Conservation (phyloP, 345 rosid genomes). For the Pelargonium nanum region DNA sequence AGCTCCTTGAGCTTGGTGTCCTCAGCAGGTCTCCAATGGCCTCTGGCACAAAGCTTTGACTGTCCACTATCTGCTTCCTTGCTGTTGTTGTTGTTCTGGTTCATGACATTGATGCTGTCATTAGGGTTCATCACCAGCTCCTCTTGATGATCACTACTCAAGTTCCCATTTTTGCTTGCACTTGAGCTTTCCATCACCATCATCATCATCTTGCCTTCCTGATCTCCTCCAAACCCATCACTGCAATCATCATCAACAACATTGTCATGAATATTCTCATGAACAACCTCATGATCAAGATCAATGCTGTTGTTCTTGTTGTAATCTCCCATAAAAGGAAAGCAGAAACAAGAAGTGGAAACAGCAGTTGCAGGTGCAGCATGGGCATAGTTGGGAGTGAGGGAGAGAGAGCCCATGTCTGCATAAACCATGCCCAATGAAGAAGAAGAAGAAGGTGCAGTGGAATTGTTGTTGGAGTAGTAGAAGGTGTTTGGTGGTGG, state of each 20-base stretch:
- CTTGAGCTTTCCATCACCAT: neutral
- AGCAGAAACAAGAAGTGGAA: neutral
- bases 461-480: neutral
- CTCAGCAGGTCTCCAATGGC: constrained; percentile 97
- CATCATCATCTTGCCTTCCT: neutral
- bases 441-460: neutral
- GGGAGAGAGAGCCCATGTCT: constrained; percentile 37
- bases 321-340: neutral
- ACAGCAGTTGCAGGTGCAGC: neutral
- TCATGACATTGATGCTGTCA: too few species aligned
- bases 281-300: constrained; percentile 9
- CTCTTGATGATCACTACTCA: too few species aligned
- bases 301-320: constrained; percentile 1
- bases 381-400: constrained; percentile 16
- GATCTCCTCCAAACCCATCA: constrained; percentile 18
- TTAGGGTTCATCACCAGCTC: neutral
- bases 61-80: constrained; percentile 48
- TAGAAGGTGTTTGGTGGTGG: too few species aligned
- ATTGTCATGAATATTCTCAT: neutral
- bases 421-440: constrained; percentile 21
- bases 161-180: neutral
- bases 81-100: constrained; percentile 16
- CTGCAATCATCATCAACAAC: constrained; percentile 15
- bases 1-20: constrained; percentile 87
- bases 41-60: constrained; percentile 76